Evolutionary conservation across 495 filamentous ascomycete genomes (phyloP), one percentile per base, ranked within the genome.

Genomic region (Lentithecium fluviatile): DNA sequence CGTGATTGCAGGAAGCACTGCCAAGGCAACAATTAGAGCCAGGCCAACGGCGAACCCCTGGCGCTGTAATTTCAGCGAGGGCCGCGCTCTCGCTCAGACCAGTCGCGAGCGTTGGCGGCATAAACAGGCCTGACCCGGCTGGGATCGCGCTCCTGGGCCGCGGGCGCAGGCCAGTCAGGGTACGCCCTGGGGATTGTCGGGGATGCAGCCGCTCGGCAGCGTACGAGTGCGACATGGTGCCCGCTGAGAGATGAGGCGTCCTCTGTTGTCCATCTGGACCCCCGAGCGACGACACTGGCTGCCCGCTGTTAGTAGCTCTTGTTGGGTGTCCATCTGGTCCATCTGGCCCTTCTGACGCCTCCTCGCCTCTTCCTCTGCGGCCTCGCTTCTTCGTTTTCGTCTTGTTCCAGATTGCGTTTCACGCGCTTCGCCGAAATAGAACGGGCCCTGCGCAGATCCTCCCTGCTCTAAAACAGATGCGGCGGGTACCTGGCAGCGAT

Each of bases 1-100:
- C 21, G 38, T 65, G 56, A 65, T 65, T 64, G 61, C 61, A 58
- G 54, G 54, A 53, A 53, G 36, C 15, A 34, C 21, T 25, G 62
- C 61, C 61, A 64, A 60, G 62, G 40, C 42, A 29, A 45, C 38
- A 58, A 13, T 15, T 13, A 12, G 12, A n/a, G n/a, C n/a, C 19
- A 40, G 51, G 51, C 50, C 50, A 45, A 32, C 21, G 25, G 25
- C 29, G 0, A 8, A 32, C 62, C 56, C 56, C 56, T 55, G 62
- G 49, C 26, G 23, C 56, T 48, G 52, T 64, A 64, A 65, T 65
- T 65, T 65, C 47, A 60, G 51, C 56, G 47, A 53, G 55, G 60
- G 54, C 42, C 47, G 26, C 55, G n/a, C 25, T 24, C 62, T 45
- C 37, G 62, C 12, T 45, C 25, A 40, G 58, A 20, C 49, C 38